These are phyloP conservation scores for Sporothrix globosa DNA, from an alignment of 2,329 filamentous ascomycete genomes.

Conservation along the genomic window DNA sequence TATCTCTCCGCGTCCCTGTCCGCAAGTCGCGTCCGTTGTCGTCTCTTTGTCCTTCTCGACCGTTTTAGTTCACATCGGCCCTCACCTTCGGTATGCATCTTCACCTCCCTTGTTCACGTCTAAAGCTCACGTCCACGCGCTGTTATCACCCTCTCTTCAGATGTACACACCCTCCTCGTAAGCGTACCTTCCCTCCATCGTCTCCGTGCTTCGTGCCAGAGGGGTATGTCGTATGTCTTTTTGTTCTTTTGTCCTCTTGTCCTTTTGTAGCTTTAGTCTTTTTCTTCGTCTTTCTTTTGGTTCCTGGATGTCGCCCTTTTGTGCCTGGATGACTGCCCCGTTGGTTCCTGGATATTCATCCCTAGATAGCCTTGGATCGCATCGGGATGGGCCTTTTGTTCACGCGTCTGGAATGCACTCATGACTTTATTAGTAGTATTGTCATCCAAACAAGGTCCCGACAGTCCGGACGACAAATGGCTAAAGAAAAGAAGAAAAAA, in stretches of 20 bases:
- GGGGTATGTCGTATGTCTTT: not conserved
- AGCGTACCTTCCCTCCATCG: not conserved
- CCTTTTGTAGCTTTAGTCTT: too few species aligned
- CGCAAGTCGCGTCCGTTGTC: too few species aligned
- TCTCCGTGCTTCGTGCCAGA: slow-evolving; percentile 21
- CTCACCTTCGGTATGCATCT: not conserved
- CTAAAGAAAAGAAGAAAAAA: too few species aligned
- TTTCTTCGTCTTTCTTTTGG: not conserved
- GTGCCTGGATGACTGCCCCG: slow-evolving; percentile 3
- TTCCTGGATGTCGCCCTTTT: slow-evolving; percentile 8
- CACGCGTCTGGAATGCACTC: too few species aligned
- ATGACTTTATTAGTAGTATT: too few species aligned
- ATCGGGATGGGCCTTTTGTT: not conserved
- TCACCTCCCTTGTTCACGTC: slow-evolving; percentile 17
- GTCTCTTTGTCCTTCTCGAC: not conserved
- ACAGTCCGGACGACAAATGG: not conserved
- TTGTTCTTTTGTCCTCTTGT: not conserved
- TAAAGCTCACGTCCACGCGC: not conserved
- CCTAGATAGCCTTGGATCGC: not conserved
- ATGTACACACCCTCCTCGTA: not conserved
- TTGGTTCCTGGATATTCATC: slow-evolving; percentile 2
- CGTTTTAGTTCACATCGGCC: not conserved
- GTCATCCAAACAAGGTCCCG: not conserved
- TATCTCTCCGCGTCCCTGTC: not conserved
- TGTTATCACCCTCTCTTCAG: not conserved